phyloP scores from a whole-genome alignment of 306 rosid species.

The Cucurbita argyrosperma region DNA sequence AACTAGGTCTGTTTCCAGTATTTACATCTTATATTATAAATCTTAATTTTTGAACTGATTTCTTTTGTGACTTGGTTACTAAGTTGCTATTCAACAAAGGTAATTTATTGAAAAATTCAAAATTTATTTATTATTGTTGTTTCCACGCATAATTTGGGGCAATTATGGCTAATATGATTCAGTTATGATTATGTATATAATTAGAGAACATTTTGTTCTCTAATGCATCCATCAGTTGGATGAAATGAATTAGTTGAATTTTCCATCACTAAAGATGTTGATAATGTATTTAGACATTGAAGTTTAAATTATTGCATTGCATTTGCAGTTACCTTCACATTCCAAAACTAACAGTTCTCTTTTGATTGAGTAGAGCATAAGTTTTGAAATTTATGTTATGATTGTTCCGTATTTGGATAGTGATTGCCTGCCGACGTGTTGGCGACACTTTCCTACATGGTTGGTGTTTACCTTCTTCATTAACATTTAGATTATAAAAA shows the following conservation, averaged over 20 bases:
- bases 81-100: neutral
- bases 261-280: neutral
- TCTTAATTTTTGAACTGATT: neutral
- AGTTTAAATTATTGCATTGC: too few relatives aligned
- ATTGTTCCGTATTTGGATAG: neutral
- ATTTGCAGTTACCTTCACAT: too few relatives aligned
- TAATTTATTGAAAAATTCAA: neutral
- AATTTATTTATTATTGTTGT: neutral
- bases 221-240: neutral
- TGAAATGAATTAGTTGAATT: neutral
- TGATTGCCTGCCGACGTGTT: neutral
- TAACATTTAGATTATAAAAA: neutral
- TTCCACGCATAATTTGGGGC: neutral
- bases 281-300: neutral
- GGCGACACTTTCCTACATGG: neutral
- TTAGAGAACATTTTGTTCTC: too few relatives aligned
- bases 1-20: conserved; percentile 41
- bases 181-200: neutral
- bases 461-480: neutral
- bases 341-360: too few relatives aligned
- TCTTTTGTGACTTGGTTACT: neutral
- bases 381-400: too few relatives aligned
- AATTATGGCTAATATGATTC: neutral
- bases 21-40: neutral
- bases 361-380: too few relatives aligned